phyloP scores from a whole-genome alignment of 768 basidiomycete genomes.

The Exsudoporus frostii region DNA sequence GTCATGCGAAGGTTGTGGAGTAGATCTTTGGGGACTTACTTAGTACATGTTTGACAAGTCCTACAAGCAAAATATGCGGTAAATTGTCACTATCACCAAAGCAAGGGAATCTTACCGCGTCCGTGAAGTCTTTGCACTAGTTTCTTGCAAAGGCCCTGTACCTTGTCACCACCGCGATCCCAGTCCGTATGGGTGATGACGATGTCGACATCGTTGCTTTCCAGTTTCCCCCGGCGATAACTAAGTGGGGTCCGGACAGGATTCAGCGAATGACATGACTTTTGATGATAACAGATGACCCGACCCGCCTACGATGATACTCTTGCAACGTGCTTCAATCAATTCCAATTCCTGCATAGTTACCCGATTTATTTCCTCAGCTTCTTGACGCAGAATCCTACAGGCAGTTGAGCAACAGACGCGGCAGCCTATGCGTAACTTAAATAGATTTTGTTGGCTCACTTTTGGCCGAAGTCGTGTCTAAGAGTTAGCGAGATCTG shows the following conservation, averaged over 20 bases:
- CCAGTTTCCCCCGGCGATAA: slow-evolving; percentile 78
- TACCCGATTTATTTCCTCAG: slow-evolving; percentile 67
- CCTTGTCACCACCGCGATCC: slow-evolving; percentile 39
- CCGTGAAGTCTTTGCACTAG: slow-evolving; percentile 57
- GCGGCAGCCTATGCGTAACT: neutral
- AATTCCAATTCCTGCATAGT: slow-evolving; percentile 65
- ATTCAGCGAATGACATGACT: neutral
- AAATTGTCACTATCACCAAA: neutral
- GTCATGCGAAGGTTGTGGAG: slow-evolving; percentile 10
- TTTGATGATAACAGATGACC: slow-evolving; percentile 19
- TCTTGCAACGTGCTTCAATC: slow-evolving; percentile 64
- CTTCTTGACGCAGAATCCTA: slow-evolving; percentile 73
- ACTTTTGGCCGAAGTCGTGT: slow-evolving; percentile 53
- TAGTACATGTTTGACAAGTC: slow-evolving; percentile 79
- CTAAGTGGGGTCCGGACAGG: slow-evolving; percentile 34
- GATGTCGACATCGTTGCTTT: slow-evolving; percentile 87
- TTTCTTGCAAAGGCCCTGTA: slow-evolving; percentile 61
- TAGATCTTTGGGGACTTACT: slow-evolving; percentile 44
- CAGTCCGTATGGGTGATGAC: slow-evolving; percentile 72
- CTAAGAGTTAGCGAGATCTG: slow-evolving; percentile 58
- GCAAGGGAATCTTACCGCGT: slow-evolving; percentile 42
- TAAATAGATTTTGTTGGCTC: slow-evolving; percentile 7
- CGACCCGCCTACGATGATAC: slow-evolving; percentile 81
- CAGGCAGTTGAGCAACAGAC: neutral
- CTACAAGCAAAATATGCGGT: slow-evolving; percentile 31